Conservation (phyloP, 2,329 filamentous ascomycete genomes). For the Raffaelea deltoideospora region DNA sequence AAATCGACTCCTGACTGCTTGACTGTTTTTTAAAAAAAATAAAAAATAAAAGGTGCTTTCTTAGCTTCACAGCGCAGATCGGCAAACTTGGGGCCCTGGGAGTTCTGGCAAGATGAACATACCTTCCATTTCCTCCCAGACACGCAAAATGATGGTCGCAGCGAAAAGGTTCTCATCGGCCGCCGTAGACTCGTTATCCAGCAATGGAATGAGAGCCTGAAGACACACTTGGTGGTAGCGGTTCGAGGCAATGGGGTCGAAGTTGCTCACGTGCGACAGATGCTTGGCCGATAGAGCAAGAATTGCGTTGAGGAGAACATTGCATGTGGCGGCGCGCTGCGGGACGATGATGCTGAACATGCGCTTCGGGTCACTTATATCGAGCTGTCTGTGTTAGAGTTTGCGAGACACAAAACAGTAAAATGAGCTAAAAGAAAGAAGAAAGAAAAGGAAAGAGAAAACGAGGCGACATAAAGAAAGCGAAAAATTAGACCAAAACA, state of each 20-base stretch:
- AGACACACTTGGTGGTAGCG: slow-evolving; percentile 39
- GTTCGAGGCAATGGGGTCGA: slow-evolving; percentile 33
- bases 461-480: not conserved
- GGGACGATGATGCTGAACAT: slow-evolving; percentile 41
- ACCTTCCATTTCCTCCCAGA: slow-evolving; percentile 38
- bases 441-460: not conserved
- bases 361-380: slow-evolving; percentile 22
- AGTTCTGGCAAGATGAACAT: not conserved
- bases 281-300: slow-evolving; percentile 40
- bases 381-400: slow-evolving; percentile 19
- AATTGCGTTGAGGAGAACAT: slow-evolving; percentile 39
- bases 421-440: not conserved
- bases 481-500: not conserved
- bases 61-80: too few relatives aligned
- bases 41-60: too few relatives aligned
- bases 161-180: slow-evolving; percentile 36
- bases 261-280: slow-evolving; percentile 30
- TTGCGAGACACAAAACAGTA: too few relatives aligned
- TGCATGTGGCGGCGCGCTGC: slow-evolving; percentile 31
- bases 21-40: slow-evolving; percentile 18
- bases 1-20: slow-evolving; percentile 25
- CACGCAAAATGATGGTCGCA: slow-evolving; percentile 39
- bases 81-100: too few relatives aligned
- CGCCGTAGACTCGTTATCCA: slow-evolving; percentile 23
- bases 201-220: slow-evolving; percentile 29